Base-by-base conservation (phyloP, 2,329 filamentous ascomycete genomes). In the Microcyclospora pomicola region DNA sequence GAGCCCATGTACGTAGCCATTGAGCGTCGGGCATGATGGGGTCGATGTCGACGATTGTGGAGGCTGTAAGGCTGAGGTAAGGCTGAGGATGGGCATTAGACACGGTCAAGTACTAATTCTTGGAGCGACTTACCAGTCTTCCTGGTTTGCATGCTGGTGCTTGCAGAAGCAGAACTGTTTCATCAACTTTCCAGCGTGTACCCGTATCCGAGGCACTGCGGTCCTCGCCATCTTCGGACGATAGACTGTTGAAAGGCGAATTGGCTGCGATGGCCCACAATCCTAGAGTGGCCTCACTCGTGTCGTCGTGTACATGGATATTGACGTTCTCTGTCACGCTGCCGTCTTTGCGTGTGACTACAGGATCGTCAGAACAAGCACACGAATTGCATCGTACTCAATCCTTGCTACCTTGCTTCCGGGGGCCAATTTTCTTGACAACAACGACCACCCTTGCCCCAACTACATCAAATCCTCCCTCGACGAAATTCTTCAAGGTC, bases 221-320 rank as follows among this genome's bases (percentile, higher is more conserved):
- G 14, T n/a, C 14, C 14, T 15, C 30, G 30, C 30, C 30, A 9
- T 9, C 9, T 9, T 31, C 12, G 30, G 19, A 7, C 19, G 7
- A 24, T 4, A 7, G 7, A 24, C 7, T 24, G 28, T 36, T 42
- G 2, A 44, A 35, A 13, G 53, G 53, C 9, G 54, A 52, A 6
- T 37, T 42, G 4, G 67, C 62, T 33, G 68, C 57, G n/a, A 66
- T 61, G 28, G 65, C 65, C 66, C 72, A 77, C 4, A 77, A 56
- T 12, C 65, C 72, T n/a, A 77, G 55, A 2, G 61, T 58, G 4
- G 66, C 66, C 42, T 67, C 65, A 1, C 64, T 64, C 1, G 72
- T 76, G 47, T 77, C 66, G 50, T 79, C 75, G 47, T 74, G 73
- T 9, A 77, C 55, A 4, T 61, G 57, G 3, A 77, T 54, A 33